Percentiles rank a stretch among this genome's conserved stretches.
phyloP scores from a whole-genome alignment of 768 basidiomycete genomes.

The Leccinum aurantiacum region DNA sequence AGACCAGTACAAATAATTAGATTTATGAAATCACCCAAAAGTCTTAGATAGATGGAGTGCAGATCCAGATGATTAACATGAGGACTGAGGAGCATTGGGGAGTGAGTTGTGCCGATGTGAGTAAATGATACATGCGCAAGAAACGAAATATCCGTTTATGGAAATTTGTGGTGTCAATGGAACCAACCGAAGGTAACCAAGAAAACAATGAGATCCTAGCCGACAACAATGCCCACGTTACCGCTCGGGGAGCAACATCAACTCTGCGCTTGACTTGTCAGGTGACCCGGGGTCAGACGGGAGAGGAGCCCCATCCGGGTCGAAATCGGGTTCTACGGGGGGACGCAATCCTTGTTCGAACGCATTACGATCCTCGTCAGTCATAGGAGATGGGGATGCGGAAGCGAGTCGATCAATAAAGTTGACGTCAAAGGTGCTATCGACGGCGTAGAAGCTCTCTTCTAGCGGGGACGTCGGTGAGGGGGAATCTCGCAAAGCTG shows the following conservation, averaged over 20 bases:
- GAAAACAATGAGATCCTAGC: not conserved
- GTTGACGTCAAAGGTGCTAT: slow-evolving; percentile 34
- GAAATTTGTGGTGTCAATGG: slow-evolving; percentile 15
- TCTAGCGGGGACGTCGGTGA: slow-evolving; percentile 10
- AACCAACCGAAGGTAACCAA: slow-evolving; percentile 6
- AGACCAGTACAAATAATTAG: not conserved
- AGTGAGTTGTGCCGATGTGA: slow-evolving; percentile 13
- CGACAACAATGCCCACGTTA: slow-evolving; percentile 17
- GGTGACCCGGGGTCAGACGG: slow-evolving; percentile 42
- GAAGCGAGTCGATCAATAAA: slow-evolving; percentile 43
- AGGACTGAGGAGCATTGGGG: not conserved
- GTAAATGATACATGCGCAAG: slow-evolving; percentile 19
- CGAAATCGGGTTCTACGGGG: slow-evolving; percentile 30
- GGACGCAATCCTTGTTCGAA: slow-evolving; percentile 16
- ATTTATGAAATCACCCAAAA: slow-evolving; percentile 5
- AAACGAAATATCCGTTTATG: slow-evolving; percentile 11
- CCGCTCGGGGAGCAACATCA: slow-evolving; percentile 47
- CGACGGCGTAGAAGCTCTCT: slow-evolving; percentile 21
- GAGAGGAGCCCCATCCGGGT: slow-evolving; percentile 45
- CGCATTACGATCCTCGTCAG: slow-evolving; percentile 30
- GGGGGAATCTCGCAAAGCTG: slow-evolving; percentile 3
- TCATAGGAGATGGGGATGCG: slow-evolving; percentile 38
- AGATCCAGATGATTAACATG: slow-evolving; percentile 19
- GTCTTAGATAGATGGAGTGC: slow-evolving; percentile 9
- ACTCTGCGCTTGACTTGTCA: slow-evolving; percentile 41